phyloP scores from a whole-genome alignment of 2,329 filamentous ascomycete genomes.

The Talaromyces sp. region DNA sequence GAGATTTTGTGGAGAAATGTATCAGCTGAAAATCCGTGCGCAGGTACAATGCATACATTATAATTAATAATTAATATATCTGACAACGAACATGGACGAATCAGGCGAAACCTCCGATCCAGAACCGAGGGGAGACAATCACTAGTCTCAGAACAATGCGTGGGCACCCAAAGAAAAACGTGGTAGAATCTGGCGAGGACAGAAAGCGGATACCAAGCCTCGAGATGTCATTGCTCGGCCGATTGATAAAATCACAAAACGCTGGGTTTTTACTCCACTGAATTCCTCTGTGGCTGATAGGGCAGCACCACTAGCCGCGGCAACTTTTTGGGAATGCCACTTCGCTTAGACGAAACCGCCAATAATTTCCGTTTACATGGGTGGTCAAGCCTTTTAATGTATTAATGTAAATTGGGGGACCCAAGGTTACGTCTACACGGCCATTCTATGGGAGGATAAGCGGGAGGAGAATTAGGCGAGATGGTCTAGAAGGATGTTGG shows the following conservation, averaged over 20 bases:
- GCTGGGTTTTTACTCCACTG: not conserved
- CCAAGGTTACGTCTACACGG: no score
- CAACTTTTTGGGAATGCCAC: not conserved
- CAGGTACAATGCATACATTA: not conserved
- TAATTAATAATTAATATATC: not conserved
- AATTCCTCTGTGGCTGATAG: not conserved
- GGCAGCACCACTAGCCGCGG: not conserved
- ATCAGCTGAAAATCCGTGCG: not conserved
- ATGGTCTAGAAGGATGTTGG: not conserved
- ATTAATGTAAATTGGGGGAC: no score
- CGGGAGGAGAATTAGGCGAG: not conserved
- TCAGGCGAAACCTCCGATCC: not conserved
- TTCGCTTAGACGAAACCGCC: conserved; percentile 1
- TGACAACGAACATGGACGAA: not conserved
- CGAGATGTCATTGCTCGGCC: conserved; percentile 3
- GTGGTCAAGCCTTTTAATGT: not conserved
- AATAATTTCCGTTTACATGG: conserved; percentile 1
- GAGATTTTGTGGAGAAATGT: not conserved
- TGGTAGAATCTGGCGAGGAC: conserved; percentile 1
- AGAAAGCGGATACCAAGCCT: not conserved
- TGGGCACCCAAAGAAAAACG: not conserved
- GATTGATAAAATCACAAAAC: not conserved
- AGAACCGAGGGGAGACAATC: not conserved
- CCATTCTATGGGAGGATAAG: no score
- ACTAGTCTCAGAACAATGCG: not conserved